Evolutionary conservation across 139 green algal genomes (phyloP).

Genomic region (Raphidocelis subcapitata): DNA sequence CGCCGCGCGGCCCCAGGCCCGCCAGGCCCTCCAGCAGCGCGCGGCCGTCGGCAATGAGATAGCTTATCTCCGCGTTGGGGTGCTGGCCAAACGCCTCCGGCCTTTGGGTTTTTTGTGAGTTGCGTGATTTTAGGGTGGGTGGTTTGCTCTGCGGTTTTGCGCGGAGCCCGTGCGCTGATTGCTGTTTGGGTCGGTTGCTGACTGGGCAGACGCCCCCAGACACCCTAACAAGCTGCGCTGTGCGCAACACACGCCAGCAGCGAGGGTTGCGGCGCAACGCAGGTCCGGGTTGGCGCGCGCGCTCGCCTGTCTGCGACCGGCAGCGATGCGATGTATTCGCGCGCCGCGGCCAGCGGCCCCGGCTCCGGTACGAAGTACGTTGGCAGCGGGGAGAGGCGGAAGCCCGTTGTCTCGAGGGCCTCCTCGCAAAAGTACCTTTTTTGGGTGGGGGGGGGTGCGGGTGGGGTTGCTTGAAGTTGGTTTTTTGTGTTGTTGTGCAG

Average conservation of each 20-base stretch:
- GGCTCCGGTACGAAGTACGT: conserved; percentile 78
- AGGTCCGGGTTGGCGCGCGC: too few species aligned
- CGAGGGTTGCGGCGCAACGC: too few species aligned
- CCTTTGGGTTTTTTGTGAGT: too few species aligned
- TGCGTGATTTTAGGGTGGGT: too few species aligned
- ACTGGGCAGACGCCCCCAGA: too few species aligned
- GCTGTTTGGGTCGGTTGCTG: too few species aligned
- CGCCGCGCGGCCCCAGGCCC: conserved; percentile 54
- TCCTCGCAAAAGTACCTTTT: conserved; percentile 83
- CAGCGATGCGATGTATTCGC: conserved; percentile 67
- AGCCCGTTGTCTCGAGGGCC: conserved; percentile 67
- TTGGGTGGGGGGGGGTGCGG: too few species aligned
- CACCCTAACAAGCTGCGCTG: too few species aligned
- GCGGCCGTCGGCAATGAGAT: conserved; percentile 78
- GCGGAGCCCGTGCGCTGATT: too few species aligned
- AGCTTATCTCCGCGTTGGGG: conserved; percentile 87
- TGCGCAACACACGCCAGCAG: too few species aligned
- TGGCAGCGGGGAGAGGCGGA: conserved; percentile 64
- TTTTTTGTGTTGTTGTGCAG: too few species aligned
- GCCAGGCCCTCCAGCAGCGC: conserved; percentile 73
- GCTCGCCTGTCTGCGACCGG: conserved; percentile 41
- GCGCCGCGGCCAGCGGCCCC: conserved; percentile 56
- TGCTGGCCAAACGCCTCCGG: conserved; percentile 90
- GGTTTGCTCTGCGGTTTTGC: too few species aligned
- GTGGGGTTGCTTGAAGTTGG: conserved; percentile 16